Evolutionary conservation across 768 basidiomycete species (phyloP).

Genomic region (Tephrocybe sp.): DNA sequence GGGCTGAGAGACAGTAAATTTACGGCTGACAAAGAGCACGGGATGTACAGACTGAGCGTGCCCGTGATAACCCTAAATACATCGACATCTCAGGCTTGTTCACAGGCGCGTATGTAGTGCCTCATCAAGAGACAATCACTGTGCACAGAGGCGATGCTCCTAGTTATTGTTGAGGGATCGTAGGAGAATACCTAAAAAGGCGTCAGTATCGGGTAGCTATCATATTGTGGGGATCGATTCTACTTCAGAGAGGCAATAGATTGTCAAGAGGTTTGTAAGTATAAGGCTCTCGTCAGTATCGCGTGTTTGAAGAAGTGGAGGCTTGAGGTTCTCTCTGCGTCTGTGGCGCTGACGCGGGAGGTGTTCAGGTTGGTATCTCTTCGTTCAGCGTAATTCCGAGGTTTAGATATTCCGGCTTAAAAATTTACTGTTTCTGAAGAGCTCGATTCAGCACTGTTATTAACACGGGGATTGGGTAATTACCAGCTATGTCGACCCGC

Average conservation of each 20-base stretch:
- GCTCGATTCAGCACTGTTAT: slow-evolving; percentile 6
- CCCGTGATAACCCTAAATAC: slow-evolving; percentile 95
- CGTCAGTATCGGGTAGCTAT: neutral
- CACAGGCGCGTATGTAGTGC: slow-evolving; percentile 82
- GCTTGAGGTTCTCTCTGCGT: neutral
- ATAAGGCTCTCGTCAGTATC: slow-evolving; percentile 67
- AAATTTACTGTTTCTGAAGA: slow-evolving; percentile 32
- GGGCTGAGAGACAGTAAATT: slow-evolving; percentile 44
- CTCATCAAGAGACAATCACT: slow-evolving; percentile 89
- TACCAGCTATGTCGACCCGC: slow-evolving; percentile 70
- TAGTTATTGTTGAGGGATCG: slow-evolving; percentile 51
- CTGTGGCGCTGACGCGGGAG: slow-evolving; percentile 3
- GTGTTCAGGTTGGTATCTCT: slow-evolving; percentile 26
- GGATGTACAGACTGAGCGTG: slow-evolving; percentile 76
- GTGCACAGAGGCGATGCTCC: slow-evolving; percentile 58
- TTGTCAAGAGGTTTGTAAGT: slow-evolving; percentile 85
- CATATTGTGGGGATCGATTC: slow-evolving; percentile 13
- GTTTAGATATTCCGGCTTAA: slow-evolving; percentile 26
- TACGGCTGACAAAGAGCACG: neutral
- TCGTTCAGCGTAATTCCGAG: slow-evolving; percentile 32
- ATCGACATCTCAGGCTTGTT: slow-evolving; percentile 88
- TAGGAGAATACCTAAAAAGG: slow-evolving; percentile 69
- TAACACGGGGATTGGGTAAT: too few relatives aligned
- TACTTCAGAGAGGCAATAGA: slow-evolving; percentile 66
- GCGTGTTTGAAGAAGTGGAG: slow-evolving; percentile 17